Conservation (phyloP, 2,329 filamentous ascomycete genomes). For the Cladosporium sp. region DNA sequence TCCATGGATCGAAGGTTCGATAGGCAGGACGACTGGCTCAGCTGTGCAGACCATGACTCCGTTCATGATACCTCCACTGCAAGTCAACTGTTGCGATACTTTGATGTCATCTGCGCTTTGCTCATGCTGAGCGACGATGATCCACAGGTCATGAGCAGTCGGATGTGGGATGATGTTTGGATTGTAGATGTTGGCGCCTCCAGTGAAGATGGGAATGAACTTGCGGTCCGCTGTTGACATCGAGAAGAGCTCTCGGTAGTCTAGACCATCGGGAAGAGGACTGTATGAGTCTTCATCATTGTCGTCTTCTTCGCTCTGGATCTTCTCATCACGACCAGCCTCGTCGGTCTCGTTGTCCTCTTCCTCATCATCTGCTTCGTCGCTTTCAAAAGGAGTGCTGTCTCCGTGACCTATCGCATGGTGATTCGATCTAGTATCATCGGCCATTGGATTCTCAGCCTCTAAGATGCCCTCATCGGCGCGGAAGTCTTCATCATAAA, state of each 20-base stretch:
- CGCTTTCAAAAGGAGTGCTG: not conserved
- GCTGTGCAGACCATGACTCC: not conserved
- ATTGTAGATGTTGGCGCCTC: slow-evolving; percentile 32
- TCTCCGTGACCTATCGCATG: not conserved
- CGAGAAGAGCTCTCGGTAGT: not conserved
- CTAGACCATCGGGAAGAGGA: not conserved
- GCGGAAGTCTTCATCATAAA: not conserved
- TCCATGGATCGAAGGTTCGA: slow-evolving; percentile 42
- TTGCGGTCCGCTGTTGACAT: not conserved
- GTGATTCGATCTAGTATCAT: too few species aligned
- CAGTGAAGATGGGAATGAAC: not conserved
- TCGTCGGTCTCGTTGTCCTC: not conserved
- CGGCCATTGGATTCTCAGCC: not conserved
- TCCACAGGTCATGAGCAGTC: slow-evolving; percentile 43
- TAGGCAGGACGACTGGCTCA: slow-evolving; percentile 41
- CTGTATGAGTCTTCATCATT: not conserved
- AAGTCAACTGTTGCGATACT: not conserved
- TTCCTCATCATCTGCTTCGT: too few species aligned
- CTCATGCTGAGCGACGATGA: slow-evolving; percentile 49
- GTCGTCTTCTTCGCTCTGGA: not conserved
- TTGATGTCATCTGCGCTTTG: slow-evolving; percentile 15
- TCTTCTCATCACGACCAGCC: too few species aligned
- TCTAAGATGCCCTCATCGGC: not conserved
- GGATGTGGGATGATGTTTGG: slow-evolving; percentile 58
- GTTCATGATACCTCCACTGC: not conserved